Evolutionary conservation across 2,329 filamentous ascomycete genomes (phyloP).

Genomic region (Boeremia lycopersici): DNA sequence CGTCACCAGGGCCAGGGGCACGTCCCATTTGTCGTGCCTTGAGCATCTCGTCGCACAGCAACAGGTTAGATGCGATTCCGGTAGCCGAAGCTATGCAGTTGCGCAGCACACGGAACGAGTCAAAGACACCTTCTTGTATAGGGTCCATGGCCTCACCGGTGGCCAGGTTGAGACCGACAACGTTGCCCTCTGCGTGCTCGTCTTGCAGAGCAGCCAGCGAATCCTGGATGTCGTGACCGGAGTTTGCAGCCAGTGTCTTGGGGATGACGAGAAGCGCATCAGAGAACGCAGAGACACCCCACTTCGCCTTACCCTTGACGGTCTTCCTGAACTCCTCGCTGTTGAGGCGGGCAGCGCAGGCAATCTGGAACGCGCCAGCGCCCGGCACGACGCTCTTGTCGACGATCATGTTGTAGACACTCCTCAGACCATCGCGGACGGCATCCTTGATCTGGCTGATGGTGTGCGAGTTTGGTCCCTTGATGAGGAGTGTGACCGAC

Average conservation of each 20-base stretch:
- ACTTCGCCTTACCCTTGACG: constrained; percentile 98
- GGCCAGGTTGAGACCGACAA: constrained; percentile 83
- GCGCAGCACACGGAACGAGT: constrained; percentile 92
- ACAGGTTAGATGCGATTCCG: constrained; percentile 91
- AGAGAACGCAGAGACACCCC: constrained; percentile 91
- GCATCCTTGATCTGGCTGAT: constrained; percentile 97
- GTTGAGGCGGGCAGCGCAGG: constrained; percentile 84
- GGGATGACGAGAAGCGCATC: constrained; percentile 95
- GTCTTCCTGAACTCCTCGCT: constrained; percentile 86
- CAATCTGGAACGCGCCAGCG: constrained; percentile 93
- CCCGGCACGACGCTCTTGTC: constrained; percentile 94
- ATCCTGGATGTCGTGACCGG: constrained; percentile 96
- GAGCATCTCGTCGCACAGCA: constrained; percentile 95
- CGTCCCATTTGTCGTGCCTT: constrained; percentile 92
- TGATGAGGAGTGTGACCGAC: constrained; percentile 96
- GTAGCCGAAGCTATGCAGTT: constrained; percentile 94
- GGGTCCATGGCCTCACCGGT: constrained; percentile 96
- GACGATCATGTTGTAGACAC: constrained; percentile 99
- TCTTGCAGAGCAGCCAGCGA: constrained; percentile 86
- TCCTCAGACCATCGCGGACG: constrained; percentile 90
- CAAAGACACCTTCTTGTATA: constrained; percentile 87
- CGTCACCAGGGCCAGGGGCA: constrained; percentile 16
- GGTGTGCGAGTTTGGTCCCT: constrained; percentile 95
- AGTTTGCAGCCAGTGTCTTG: constrained; percentile 95
- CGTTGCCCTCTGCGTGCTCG: constrained; percentile 80